These are phyloP conservation scores for Trichoderma asperelloides DNA, from an alignment of 495 filamentous ascomycete genomes.

Conservation along the genomic window DNA sequence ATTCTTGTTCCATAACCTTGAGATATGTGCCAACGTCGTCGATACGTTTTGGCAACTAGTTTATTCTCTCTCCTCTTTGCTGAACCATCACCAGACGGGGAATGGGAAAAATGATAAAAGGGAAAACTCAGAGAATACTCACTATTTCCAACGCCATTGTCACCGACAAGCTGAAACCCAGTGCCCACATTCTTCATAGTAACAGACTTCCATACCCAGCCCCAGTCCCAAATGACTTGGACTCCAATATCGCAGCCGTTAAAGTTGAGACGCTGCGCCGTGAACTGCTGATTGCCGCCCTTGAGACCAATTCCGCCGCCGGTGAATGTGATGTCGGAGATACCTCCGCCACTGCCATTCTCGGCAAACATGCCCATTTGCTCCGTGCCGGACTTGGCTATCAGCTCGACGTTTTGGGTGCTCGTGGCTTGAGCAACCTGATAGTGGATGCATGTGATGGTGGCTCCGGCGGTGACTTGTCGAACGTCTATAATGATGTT, in stretches of 20 bases:
- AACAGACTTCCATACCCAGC: too few relatives aligned
- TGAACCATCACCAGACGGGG: too few relatives aligned
- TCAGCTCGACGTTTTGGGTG: conserved; percentile 58
- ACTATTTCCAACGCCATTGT: too few relatives aligned
- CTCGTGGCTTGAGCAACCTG: conserved; percentile 93
- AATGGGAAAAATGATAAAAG: too few relatives aligned
- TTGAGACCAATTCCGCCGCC: conserved; percentile 63
- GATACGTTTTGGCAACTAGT: too few relatives aligned
- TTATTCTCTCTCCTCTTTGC: too few relatives aligned
- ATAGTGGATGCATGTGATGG: conserved; percentile 86
- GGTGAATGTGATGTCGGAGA: conserved; percentile 56
- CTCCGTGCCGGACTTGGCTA: not conserved
- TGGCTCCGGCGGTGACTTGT: conserved; percentile 49
- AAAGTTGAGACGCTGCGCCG: conserved; percentile 64
- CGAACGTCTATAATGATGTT: conserved; percentile 89
- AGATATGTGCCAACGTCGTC: too few relatives aligned
- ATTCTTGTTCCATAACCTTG: too few relatives aligned
- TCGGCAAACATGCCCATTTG: conserved; percentile 60
- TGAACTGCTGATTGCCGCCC: conserved; percentile 75
- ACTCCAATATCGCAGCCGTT: conserved; percentile 45
- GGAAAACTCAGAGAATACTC: too few relatives aligned
- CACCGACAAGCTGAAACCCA: conserved; percentile 48
- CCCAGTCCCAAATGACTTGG: conserved; percentile 45
- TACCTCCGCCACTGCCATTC: conserved; percentile 58
- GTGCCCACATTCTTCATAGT: too few relatives aligned